Percentiles rank a stretch among this genome's conserved stretches.
Conservation (phyloP, 2,329 filamentous ascomycete species). For the Fusarium sambucinum region DNA sequence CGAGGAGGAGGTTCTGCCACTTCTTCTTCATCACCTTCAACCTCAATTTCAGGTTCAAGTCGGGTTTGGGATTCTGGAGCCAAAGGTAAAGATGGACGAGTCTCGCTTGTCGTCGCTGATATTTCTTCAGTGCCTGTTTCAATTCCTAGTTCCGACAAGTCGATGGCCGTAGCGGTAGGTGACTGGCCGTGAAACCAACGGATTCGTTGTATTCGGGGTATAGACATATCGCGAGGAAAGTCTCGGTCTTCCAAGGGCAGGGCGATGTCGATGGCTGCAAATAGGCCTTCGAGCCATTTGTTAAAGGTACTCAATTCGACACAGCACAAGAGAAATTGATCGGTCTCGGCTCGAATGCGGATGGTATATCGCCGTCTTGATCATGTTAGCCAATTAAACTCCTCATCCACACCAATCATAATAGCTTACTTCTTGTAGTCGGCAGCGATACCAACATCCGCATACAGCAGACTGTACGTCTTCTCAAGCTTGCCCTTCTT, state of each 20-base stretch:
- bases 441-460: slow-evolving; percentile 78
- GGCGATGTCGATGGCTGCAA: slow-evolving; percentile 79
- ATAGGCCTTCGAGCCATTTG: slow-evolving; percentile 75
- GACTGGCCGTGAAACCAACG: slow-evolving; percentile 62
- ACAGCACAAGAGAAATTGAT: slow-evolving; percentile 79
- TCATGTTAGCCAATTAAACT: slow-evolving; percentile 15
- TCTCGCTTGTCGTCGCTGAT: slow-evolving; percentile 38
- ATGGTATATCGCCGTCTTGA: slow-evolving; percentile 72
- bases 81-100: slow-evolving; percentile 21
- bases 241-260: slow-evolving; percentile 77
- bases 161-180: slow-evolving; percentile 47
- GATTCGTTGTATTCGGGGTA: slow-evolving; percentile 67
- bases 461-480: slow-evolving; percentile 79
- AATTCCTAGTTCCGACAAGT: slow-evolving; percentile 43
- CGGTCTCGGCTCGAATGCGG: slow-evolving; percentile 77
- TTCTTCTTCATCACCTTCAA: slow-evolving; percentile 40
- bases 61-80: slow-evolving; percentile 42
- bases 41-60: slow-evolving; percentile 40
- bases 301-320: slow-evolving; percentile 74
- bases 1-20: slow-evolving; percentile 46
- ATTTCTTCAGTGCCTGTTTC: slow-evolving; percentile 39
- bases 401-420: not conserved
- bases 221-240: slow-evolving; percentile 71
- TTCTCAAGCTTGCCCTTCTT: slow-evolving; percentile 69
- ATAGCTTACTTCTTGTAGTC: slow-evolving; percentile 75